phyloP scores from a whole-genome alignment of 1,284 basidiomycete species.

The Sporisorium exsertum region DNA sequence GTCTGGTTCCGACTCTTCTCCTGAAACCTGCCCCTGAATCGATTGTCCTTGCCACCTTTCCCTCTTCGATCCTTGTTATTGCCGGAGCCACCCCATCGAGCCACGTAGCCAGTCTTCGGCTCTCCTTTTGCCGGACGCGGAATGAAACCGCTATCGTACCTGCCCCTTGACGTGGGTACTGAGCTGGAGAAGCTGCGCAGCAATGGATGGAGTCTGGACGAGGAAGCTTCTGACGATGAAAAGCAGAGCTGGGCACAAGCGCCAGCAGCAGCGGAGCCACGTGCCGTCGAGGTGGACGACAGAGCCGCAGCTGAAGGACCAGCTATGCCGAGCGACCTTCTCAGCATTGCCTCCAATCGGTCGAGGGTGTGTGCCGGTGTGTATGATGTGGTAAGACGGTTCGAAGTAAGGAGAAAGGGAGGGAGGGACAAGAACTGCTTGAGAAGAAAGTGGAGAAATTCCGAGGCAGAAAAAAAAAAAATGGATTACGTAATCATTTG shows the following conservation, averaged over 20 bases:
- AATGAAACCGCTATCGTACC: constrained; percentile 16
- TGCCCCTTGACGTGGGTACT: constrained; percentile 1
- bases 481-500: constrained; percentile 23
- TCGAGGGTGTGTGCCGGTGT: background rate
- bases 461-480: background rate
- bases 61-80: background rate
- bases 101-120: background rate
- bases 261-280: background rate
- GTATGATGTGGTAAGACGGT: constrained; percentile 1
- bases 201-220: background rate
- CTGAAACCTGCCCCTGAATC: constrained; percentile 18
- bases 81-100: constrained; percentile 1
- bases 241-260: constrained; percentile 3
- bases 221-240: background rate
- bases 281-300: constrained; percentile 1
- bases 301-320: constrained; percentile 11
- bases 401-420: background rate
- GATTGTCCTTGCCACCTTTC: constrained; percentile 3
- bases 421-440: background rate
- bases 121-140: constrained; percentile 4
- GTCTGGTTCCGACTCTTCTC: background rate
- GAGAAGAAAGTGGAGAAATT: constrained; percentile 31
- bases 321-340: constrained; percentile 17
- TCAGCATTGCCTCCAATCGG: constrained; percentile 10
- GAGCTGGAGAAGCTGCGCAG: constrained; percentile 16